Evolutionary conservation across 768 basidiomycete species (phyloP), one percentile per base, ranked within the genome.

Genomic region (Mycena metata): DNA sequence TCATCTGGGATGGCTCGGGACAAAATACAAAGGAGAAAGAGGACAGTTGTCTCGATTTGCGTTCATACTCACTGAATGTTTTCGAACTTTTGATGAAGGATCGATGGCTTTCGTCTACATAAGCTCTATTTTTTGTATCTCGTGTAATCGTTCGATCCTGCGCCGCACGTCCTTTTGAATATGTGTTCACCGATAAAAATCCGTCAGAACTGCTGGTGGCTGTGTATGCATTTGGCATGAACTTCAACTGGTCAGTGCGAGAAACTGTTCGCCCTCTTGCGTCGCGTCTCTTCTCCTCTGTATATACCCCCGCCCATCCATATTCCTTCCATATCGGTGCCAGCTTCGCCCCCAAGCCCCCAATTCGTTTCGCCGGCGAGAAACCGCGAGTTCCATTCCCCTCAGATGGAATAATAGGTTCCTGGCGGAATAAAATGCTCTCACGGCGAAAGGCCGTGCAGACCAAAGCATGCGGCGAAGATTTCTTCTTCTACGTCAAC

Each of bases 281-380:
- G n/a, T 49, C 36, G 16, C 64, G 69, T 26, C n/a, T 24, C 36
- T 61, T 66, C 45, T 64, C 62, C 35, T 42, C 67, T 5, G n/a
- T 19, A n/a, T 59, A 65, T 13, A 12, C 69, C 1, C 42, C 54
- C 46, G 7, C 60, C 19, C 67, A 63, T 21, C 70, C 67, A 9
- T 72, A 65, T 46, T 66, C 67, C 2, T 72, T 72, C 47, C 54
- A 57, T 23, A 59, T 72, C 26, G 70, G 70, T 51, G 70, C 47
- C 35, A 69, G 67, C 42, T 72, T 72, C 26, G 70, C 70, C 19
- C 70, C 70, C 16, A 72, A 72, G 36, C 70, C 70, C 19, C 41
- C 60, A 2, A 49, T 47, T 10, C 67, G 60, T 30, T 64, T 62
- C n/a, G 23, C 12, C 11, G 67, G 59, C 2, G 67, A 69, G 49